Evolutionary conservation across 2,329 filamentous ascomycete genomes (phyloP), one percentile per base, ranked within the genome.

Genomic region (Fusarium sambucinum): DNA sequence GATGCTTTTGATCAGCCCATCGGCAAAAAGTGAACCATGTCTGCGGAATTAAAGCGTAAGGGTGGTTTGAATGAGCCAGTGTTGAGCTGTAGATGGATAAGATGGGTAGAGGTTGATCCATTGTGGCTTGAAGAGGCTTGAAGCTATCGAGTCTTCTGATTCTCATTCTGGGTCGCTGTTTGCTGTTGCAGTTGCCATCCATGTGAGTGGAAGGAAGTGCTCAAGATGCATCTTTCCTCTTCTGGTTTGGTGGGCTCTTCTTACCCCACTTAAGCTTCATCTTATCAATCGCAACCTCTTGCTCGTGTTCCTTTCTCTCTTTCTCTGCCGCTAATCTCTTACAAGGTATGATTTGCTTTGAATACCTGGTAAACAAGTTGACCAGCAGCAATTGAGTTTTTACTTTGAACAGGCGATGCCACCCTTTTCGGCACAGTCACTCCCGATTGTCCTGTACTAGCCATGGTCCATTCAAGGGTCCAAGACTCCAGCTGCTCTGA

Each of bases 271-370:
- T 33, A 8, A 47, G 55, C 61, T 59, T 52, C 66, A 71, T 73
- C 71, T 71, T 73, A 73, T 73, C 71, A 73, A 71, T 72, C 69
- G 69, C 55, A 53, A 37, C 44, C 58, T 30, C 37, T 53, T 42
- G 27, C 23, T 60, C 46, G 19, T 52, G 35, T 56, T 29, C 17
- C 14, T 47, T 25, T 40, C 14, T 33, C 16, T 32, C 47, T 7
- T 27, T 35, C 50, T 45, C 38, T 23, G 41, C 51, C 54, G 46
- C 59, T 68, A 55, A 45, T 41, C 30, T 13, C 17, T 19, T 25
- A 19, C 32, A 23, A 37, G 21, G 50, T 30, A 27, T 66, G 63
- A 66, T 66, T 66, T 37, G 35, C 56, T 47, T 38, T 38, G 21
- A 23, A 14, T 19, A 40, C 32, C 19, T n/a, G 27, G 12, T 19